A percentile compares a stretch with the other conserved stretches of the same genome.
phyloP scores from a whole-genome alignment of 2,329 filamentous ascomycete species.

The Trichoderma sp. region DNA sequence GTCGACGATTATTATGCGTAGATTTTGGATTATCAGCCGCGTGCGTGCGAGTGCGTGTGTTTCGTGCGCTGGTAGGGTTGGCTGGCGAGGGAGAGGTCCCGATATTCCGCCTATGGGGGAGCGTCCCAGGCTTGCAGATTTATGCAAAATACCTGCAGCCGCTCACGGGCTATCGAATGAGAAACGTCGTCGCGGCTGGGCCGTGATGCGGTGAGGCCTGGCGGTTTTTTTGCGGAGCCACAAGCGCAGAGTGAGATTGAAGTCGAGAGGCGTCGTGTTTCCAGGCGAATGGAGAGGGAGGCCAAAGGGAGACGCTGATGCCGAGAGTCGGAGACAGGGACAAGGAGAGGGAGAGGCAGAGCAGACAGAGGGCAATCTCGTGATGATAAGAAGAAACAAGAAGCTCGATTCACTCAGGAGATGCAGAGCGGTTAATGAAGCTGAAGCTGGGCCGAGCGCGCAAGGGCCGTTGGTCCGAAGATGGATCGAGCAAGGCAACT shows the following conservation, averaged over 20 bases:
- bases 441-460: background rate
- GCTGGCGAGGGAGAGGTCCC: background rate
- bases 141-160: conserved; percentile 5
- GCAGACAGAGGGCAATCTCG: background rate
- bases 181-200: conserved; percentile 8
- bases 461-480: conserved; percentile 11
- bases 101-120: background rate
- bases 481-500: background rate
- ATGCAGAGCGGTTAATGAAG: background rate
- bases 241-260: background rate
- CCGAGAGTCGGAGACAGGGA: background rate
- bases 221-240: background rate
- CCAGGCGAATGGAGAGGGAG: background rate
- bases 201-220: conserved; percentile 16
- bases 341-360: background rate
- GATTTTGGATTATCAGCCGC: background rate
- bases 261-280: background rate
- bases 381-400: background rate
- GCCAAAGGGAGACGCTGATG: background rate
- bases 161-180: background rate
- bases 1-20: background rate
- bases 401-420: background rate
- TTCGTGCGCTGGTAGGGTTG: conserved; percentile 8
- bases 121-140: background rate
- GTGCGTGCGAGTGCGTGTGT: background rate